These are phyloP conservation scores for Mycena polygramma DNA, from an alignment of 768 basidiomycete genomes.

Conservation along the genomic window DNA sequence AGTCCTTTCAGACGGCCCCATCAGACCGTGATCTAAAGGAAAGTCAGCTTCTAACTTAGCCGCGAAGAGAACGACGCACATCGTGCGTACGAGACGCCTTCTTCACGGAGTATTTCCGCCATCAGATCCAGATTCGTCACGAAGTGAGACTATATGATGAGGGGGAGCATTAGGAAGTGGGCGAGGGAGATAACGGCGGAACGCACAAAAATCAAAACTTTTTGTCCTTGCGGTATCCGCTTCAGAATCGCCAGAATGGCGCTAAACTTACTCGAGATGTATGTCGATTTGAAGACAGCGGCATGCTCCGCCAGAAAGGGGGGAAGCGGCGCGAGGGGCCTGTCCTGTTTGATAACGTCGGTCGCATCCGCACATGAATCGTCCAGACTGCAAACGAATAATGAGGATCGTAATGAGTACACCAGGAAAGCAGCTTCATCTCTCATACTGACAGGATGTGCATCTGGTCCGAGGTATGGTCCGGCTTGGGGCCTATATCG, in stretches of 20 bases:
- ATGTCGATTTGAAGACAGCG: conserved; percentile 4
- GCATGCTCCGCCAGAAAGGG: neutral
- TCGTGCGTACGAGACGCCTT: conserved; percentile 1
- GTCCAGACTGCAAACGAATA: conserved; percentile 7
- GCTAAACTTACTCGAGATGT: conserved; percentile 14
- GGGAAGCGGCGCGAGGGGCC: conserved; percentile 1
- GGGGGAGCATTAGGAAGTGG: neutral
- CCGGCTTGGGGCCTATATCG: conserved; percentile 24
- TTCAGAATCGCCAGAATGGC: neutral
- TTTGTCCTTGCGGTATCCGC: neutral
- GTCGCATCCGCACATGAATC: conserved; percentile 6
- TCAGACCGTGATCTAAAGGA: conserved; percentile 19
- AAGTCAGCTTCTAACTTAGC: neutral
- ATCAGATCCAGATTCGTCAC: conserved; percentile 23
- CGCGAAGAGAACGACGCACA: conserved; percentile 1
- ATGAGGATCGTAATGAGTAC: neutral
- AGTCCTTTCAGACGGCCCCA: conserved; percentile 11
- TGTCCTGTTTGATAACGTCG: conserved; percentile 13
- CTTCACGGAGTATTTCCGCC: neutral
- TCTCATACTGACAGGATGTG: conserved; percentile 16
- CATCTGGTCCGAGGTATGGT: conserved; percentile 29
- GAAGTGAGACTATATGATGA: conserved; percentile 19
- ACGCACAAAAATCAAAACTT: conserved; percentile 19
- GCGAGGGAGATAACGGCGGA: neutral
- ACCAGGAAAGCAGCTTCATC: neutral